Evolutionary conservation across 2,329 filamentous ascomycete genomes (phyloP).

Genomic region (Mollisiaceae sp.): DNA sequence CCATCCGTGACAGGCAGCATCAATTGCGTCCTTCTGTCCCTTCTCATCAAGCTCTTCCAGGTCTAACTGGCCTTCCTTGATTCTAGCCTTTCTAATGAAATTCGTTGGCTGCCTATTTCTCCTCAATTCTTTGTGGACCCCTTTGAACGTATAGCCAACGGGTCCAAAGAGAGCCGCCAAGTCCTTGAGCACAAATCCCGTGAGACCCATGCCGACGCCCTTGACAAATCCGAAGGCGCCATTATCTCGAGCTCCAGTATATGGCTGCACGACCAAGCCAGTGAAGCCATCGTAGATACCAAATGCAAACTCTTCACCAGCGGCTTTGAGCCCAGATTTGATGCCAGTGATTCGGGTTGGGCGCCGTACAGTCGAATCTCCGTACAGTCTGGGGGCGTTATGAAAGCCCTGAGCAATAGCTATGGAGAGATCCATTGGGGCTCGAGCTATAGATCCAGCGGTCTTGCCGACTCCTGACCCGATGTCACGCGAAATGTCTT

Average conservation of each 20-base stretch:
- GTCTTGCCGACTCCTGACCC: conserved; percentile 38
- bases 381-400: conserved; percentile 72
- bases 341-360: conserved; percentile 69
- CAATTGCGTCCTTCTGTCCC: conserved; percentile 40
- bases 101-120: conserved; percentile 58
- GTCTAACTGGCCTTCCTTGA: conserved; percentile 61
- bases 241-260: conserved; percentile 59
- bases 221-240: conserved; percentile 58
- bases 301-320: conserved; percentile 64
- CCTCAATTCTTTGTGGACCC: conserved; percentile 63
- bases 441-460: conserved; percentile 41
- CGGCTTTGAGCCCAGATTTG: conserved; percentile 65
- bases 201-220: conserved; percentile 65
- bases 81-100: conserved; percentile 61
- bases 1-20: conserved; percentile 50
- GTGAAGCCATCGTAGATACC: conserved; percentile 70
- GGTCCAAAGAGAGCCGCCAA: conserved; percentile 65
- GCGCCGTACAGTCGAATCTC: conserved; percentile 69
- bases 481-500: conserved; percentile 38
- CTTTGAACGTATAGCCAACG: conserved; percentile 67
- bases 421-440: conserved; percentile 65
- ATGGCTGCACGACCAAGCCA: conserved; percentile 64
- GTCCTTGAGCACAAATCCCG: conserved; percentile 68
- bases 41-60: conserved; percentile 42
- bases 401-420: conserved; percentile 71